These are phyloP conservation scores for Leucosporidium creatinivorum DNA, from an alignment of 768 basidiomycete genomes.

Conservation along the genomic window DNA sequence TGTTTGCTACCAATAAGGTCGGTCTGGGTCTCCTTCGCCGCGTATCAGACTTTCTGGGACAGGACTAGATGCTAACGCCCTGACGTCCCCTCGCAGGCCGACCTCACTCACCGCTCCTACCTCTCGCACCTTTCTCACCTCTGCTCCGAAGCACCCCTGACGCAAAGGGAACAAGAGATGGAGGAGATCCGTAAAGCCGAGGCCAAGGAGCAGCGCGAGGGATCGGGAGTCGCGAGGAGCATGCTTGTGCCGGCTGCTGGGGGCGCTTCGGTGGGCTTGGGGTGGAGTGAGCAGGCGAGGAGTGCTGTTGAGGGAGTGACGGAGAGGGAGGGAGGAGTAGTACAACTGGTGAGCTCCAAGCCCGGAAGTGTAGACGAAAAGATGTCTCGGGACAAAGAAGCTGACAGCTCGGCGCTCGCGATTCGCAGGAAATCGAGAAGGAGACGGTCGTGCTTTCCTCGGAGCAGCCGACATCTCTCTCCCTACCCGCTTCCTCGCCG, in stretches of 20 bases:
- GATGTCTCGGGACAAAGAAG: too few species aligned
- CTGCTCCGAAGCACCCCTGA: conserved; percentile 72
- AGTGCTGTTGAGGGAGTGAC: conserved; percentile 59
- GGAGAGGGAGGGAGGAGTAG: conserved; percentile 48
- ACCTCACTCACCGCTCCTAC: conserved; percentile 52
- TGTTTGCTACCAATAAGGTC: conserved; percentile 69
- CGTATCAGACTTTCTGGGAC: too few species aligned
- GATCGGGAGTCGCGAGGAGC: not conserved
- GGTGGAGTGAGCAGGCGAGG: conserved; percentile 61
- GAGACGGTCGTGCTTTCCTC: conserved; percentile 54
- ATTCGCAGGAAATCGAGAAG: conserved; percentile 57
- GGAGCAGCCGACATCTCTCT: conserved; percentile 51
- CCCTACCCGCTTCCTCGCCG: conserved; percentile 7
- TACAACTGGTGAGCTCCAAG: conserved; percentile 56
- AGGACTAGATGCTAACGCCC: too few species aligned
- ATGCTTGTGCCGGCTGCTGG: not conserved
- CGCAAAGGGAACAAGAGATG: conserved; percentile 72
- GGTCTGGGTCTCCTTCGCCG: conserved; percentile 54
- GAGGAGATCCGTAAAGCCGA: conserved; percentile 70
- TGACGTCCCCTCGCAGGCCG: conserved; percentile 39
- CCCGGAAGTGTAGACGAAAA: too few species aligned
- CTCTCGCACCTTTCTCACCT: conserved; percentile 62
- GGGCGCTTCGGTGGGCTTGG: conserved; percentile 49
- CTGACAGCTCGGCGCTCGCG: not conserved
- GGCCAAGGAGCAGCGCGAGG: conserved; percentile 40